Conservation (phyloP, 1,139 yeast genomes). For the Trichomonascaceae sp. region DNA sequence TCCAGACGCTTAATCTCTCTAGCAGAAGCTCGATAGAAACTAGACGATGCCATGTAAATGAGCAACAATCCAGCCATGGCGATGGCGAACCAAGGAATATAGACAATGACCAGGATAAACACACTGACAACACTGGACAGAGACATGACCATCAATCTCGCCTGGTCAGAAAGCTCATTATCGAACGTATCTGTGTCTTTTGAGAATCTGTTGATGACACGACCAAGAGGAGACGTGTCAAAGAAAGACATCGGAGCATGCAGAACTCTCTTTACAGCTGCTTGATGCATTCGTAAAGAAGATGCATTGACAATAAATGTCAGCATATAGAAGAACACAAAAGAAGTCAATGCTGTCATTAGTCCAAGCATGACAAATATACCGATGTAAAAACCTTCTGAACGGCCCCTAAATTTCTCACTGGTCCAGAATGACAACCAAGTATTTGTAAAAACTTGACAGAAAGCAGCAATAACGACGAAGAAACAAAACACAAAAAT, state of each 20-base stretch:
- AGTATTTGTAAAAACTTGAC: conserved; percentile 59
- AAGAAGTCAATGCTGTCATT: conserved; percentile 34
- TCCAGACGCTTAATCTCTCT: conserved; percentile 81
- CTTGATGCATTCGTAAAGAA: conserved; percentile 30
- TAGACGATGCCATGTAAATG: conserved; percentile 45
- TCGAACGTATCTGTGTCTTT: conserved; percentile 83
- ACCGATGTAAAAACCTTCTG: conserved; percentile 64
- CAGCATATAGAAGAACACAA: conserved; percentile 41
- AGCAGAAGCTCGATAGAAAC: conserved; percentile 69
- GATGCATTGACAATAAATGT: conserved; percentile 47
- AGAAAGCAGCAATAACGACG: conserved; percentile 50
- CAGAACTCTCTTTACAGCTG: conserved; percentile 57
- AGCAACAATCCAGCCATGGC: conserved; percentile 53
- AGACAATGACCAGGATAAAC: conserved; percentile 59
- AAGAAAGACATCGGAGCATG: conserved; percentile 69
- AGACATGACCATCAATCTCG: conserved; percentile 43
- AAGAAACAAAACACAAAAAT: conserved; percentile 30
- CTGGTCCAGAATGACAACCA: conserved; percentile 87
- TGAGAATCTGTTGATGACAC: conserved; percentile 66
- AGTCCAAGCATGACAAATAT: conserved; percentile 51
- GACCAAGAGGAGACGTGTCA: conserved; percentile 66
- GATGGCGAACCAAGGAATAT: conserved; percentile 72
- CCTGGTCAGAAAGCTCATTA: conserved; percentile 47
- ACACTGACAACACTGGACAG: conserved; percentile 55
- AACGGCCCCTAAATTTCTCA: conserved; percentile 42